phyloP scores from a whole-genome alignment of 768 basidiomycete species.

The Rhizopogon vulgaris region DNA sequence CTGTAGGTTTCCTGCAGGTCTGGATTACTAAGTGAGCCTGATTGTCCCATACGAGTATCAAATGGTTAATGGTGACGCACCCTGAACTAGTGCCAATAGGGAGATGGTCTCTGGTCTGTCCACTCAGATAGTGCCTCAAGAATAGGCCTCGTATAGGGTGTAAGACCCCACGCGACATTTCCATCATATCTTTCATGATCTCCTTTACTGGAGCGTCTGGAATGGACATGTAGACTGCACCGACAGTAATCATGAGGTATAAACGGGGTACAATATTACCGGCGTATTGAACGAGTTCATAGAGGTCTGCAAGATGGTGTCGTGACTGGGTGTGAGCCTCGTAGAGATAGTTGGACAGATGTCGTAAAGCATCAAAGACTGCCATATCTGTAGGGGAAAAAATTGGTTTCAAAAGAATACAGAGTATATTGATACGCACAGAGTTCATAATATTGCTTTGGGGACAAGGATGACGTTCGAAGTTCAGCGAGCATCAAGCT shows the following conservation, averaged over 20 bases:
- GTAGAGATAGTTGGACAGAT: conserved; percentile 93
- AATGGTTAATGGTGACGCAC: conserved; percentile 36
- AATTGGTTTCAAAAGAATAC: no score
- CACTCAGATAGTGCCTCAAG: conserved; percentile 92
- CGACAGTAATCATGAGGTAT: conserved; percentile 99
- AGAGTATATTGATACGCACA: conserved; percentile 44
- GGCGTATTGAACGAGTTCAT: conserved; percentile 99
- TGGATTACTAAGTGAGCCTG: conserved; percentile 23
- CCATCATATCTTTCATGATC: conserved; percentile 99
- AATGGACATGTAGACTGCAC: conserved; percentile 98
- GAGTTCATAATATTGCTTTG: conserved; percentile 98
- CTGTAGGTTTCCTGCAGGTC: conserved; percentile 83
- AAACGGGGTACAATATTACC: conserved; percentile 92
- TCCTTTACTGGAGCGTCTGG: conserved; percentile 97
- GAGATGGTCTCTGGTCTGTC: conserved; percentile 94
- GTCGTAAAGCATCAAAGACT: conserved; percentile 93
- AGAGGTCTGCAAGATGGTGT: conserved; percentile 96
- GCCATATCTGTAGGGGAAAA: conserved; percentile 72
- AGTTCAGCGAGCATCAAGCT: conserved; percentile 97
- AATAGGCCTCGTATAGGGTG: conserved; percentile 97
- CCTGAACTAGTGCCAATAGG: conserved; percentile 81
- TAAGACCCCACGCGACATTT: conserved; percentile 96
- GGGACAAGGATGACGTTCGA: conserved; percentile 85
- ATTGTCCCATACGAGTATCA: neutral
- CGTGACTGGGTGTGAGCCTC: conserved; percentile 89